These are phyloP conservation scores for Beauveria varroae DNA, from an alignment of 2,329 filamentous ascomycete genomes.

Conservation along the genomic window DNA sequence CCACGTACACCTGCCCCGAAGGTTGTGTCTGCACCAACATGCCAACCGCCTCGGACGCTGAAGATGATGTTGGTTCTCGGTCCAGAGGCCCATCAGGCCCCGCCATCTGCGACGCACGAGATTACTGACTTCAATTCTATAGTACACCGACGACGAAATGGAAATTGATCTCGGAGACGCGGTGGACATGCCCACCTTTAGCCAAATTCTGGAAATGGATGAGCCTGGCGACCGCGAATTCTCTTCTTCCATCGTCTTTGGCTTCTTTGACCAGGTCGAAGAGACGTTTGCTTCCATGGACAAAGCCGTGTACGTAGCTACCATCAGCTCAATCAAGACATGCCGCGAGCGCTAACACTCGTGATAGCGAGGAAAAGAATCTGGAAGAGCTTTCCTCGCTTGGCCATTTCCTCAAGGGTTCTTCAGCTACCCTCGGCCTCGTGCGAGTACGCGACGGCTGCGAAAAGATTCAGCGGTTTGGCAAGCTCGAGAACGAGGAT, in stretches of 20 bases:
- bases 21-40: not conserved
- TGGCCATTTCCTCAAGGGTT: slow-evolving; percentile 96
- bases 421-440: slow-evolving; percentile 86
- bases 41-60: not conserved
- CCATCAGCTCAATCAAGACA: not conserved
- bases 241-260: slow-evolving; percentile 78
- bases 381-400: slow-evolving; percentile 71
- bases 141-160: slow-evolving; percentile 30
- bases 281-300: slow-evolving; percentile 84
- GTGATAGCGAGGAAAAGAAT: slow-evolving; percentile 54
- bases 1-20: not conserved
- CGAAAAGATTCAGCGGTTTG: slow-evolving; percentile 94
- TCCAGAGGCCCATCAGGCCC: not conserved
- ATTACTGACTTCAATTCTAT: not conserved
- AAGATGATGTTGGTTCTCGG: slow-evolving; percentile 9
- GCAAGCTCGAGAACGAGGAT: slow-evolving; percentile 71
- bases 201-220: slow-evolving; percentile 98
- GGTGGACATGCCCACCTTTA: slow-evolving; percentile 76
- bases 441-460: slow-evolving; percentile 87
- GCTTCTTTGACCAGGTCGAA: slow-evolving; percentile 88
- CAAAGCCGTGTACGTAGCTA: slow-evolving; percentile 60
- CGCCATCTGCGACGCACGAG: not conserved
- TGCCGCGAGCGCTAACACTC: not conserved
- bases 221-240: slow-evolving; percentile 83
- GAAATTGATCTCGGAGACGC: slow-evolving; percentile 59